Conservation (phyloP, 1,284 basidiomycete species). For the Xerocomus amazonicus region DNA sequence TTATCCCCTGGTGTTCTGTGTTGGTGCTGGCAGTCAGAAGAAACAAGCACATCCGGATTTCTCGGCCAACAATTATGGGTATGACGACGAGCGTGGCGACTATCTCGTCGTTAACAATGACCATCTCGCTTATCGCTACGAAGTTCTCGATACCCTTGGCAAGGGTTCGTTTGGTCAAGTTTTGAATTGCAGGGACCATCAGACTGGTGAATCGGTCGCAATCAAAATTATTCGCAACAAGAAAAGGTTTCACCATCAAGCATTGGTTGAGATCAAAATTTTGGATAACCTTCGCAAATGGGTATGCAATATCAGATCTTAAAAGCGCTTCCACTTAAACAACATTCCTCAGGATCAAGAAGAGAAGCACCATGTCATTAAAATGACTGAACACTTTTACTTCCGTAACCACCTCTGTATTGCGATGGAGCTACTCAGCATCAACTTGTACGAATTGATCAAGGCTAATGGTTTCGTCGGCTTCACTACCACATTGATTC, state of each 20-base stretch:
- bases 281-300: slow-evolving; percentile 95
- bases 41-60: slow-evolving; percentile 72
- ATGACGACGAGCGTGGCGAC: slow-evolving; percentile 98
- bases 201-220: slow-evolving; percentile 93
- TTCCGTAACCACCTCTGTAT: slow-evolving; percentile 98
- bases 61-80: slow-evolving; percentile 88
- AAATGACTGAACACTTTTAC: slow-evolving; percentile 99
- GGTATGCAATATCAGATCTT: slow-evolving; percentile 51
- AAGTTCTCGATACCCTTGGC: slow-evolving; percentile 88
- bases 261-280: slow-evolving; percentile 98
- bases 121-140: slow-evolving; percentile 95
- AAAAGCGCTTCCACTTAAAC: slow-evolving; percentile 10
- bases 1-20: slow-evolving; percentile 81
- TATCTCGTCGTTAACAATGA: slow-evolving; percentile 90
- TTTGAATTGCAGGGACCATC: slow-evolving; percentile 92
- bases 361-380: slow-evolving; percentile 95
- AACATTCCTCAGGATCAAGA: slow-evolving; percentile 73
- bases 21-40: slow-evolving; percentile 79
- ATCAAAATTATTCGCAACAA: slow-evolving; percentile 99
- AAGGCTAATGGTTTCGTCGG: slow-evolving; percentile 98
- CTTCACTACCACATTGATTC: slow-evolving; percentile 92
- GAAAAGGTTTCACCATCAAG: slow-evolving; percentile 98
- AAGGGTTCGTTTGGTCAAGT: slow-evolving; percentile 99
- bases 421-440: slow-evolving; percentile 95
- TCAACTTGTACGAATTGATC: slow-evolving; percentile 99